Percentiles rank a stretch among this genome's conserved stretches.
Evolutionary conservation across 495 filamentous ascomycete species (phyloP).

Genomic region (Tuber calosporum): DNA sequence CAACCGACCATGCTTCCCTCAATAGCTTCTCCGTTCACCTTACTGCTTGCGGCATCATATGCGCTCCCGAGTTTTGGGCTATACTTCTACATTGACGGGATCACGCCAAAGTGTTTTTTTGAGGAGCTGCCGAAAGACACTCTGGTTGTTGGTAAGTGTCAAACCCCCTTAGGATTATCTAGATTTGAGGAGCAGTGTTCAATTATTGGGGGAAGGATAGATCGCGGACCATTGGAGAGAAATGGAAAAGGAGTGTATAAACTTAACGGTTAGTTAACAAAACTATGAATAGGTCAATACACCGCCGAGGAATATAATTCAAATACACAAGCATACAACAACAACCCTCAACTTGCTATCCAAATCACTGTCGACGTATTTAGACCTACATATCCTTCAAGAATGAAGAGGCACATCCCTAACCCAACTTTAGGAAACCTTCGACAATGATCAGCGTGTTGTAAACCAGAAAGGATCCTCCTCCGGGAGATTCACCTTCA

Average conservation of each 20-base stretch:
- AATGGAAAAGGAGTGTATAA: background rate
- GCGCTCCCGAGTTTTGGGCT: constrained; percentile 65
- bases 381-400: background rate
- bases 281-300: constrained; percentile 59
- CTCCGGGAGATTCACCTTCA: constrained; percentile 90
- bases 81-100: constrained; percentile 92
- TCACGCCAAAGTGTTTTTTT: constrained; percentile 82
- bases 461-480: constrained; percentile 72
- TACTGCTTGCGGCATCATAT: constrained; percentile 33
- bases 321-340: constrained; percentile 54
- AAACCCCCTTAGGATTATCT: background rate
- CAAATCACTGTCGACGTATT: constrained; percentile 78
- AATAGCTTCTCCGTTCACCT: constrained; percentile 27
- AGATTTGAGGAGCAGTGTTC: background rate
- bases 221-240: background rate
- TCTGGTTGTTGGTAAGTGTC: constrained; percentile 68
- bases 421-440: constrained; percentile 58
- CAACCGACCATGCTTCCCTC: constrained; percentile 30
- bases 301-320: constrained; percentile 71
- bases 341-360: constrained; percentile 67
- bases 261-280: constrained; percentile 7
- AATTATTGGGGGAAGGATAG: background rate
- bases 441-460: constrained; percentile 96
- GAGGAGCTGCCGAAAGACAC: constrained; percentile 98
- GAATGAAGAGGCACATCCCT: background rate